A percentile compares a stretch with the other conserved stretches of the same genome.
Conservation (phyloP, 2,329 filamentous ascomycete species). For the Mycosphaerella sp. region DNA sequence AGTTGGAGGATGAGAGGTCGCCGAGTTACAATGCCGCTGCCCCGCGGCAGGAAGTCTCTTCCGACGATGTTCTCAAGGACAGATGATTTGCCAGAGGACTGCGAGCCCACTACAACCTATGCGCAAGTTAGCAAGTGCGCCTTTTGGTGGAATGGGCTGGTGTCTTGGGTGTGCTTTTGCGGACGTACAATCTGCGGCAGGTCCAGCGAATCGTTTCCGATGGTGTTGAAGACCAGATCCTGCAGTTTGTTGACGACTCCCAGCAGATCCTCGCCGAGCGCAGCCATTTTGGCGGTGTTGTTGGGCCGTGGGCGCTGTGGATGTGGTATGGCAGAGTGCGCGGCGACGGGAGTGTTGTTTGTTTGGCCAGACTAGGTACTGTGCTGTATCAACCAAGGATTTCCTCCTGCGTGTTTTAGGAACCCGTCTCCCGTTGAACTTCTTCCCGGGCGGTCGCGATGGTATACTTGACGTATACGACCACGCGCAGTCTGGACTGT, state of each 20-base stretch:
- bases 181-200: constrained; percentile 87
- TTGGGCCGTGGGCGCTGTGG: constrained; percentile 1
- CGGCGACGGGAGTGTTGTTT: not conserved
- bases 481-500: not conserved
- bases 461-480: not conserved
- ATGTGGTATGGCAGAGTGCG: not conserved
- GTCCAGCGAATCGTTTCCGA: constrained; percentile 96
- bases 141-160: not conserved
- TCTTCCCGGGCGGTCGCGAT: not conserved
- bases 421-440: not conserved
- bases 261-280: constrained; percentile 91
- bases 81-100: constrained; percentile 97
- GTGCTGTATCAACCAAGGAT: too few species aligned
- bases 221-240: constrained; percentile 98
- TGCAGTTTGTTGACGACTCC: constrained; percentile 96
- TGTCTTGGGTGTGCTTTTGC: not conserved
- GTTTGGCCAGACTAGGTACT: not conserved
- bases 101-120: constrained; percentile 95
- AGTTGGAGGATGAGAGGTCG: constrained; percentile 93
- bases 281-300: constrained; percentile 58
- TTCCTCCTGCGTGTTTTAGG: not conserved
- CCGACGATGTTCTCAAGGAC: constrained; percentile 99
- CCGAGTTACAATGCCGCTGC: constrained; percentile 92
- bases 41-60: constrained; percentile 90
- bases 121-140: constrained; percentile 19